Conservation (phyloP, 2,329 filamentous ascomycete genomes). For the Aspergillus brasiliensis region DNA sequence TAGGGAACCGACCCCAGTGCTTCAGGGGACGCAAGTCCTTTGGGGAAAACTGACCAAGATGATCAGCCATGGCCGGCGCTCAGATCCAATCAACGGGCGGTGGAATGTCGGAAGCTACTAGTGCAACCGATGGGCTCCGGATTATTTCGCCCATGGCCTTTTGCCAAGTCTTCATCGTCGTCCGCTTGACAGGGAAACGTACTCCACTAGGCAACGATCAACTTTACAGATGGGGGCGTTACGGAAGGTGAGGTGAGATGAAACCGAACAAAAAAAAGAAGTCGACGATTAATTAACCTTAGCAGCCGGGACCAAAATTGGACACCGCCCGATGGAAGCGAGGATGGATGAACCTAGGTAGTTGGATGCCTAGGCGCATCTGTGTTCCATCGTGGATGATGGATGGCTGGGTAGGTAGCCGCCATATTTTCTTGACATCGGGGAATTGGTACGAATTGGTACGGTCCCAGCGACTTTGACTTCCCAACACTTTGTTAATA, state of each 20-base stretch:
- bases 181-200: not conserved
- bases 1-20: conserved; percentile 3
- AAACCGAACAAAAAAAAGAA: not conserved
- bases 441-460: too few relatives aligned
- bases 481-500: too few relatives aligned
- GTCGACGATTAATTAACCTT: not conserved
- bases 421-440: too few relatives aligned
- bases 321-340: not conserved
- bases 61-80: conserved; percentile 8
- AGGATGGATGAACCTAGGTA: not conserved
- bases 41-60: conserved; percentile 10
- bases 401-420: not conserved
- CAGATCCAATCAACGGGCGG: conserved; percentile 7
- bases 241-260: not conserved
- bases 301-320: not conserved
- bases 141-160: not conserved
- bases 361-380: not conserved
- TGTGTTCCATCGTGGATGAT: not conserved
- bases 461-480: too few relatives aligned
- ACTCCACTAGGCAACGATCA: not conserved
- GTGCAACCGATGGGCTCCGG: conserved; percentile 1
- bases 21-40: conserved; percentile 15
- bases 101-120: not conserved
- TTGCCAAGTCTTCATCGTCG: conserved; percentile 5
- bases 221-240: not conserved